Evolutionary conservation across 2,329 filamentous ascomycete genomes (phyloP).

Genomic region (Mycosphaerella arachidis): DNA sequence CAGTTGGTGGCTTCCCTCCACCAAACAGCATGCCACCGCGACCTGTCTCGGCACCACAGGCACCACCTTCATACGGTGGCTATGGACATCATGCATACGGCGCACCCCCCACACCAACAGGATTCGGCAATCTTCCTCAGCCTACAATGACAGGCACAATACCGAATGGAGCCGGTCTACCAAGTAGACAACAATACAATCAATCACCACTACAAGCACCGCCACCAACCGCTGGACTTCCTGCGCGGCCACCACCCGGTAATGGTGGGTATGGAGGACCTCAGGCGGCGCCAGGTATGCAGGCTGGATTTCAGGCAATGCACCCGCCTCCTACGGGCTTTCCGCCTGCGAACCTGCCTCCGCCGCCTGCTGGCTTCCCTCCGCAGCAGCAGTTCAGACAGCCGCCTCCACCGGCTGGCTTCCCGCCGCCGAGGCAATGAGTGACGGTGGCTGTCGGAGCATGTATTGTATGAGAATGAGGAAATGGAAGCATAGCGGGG

Average conservation of each 20-base stretch:
- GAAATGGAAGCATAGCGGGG: slow-evolving; percentile 7
- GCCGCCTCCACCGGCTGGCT: slow-evolving; percentile 49
- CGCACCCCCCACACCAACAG: slow-evolving; percentile 17
- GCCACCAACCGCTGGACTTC: slow-evolving; percentile 55
- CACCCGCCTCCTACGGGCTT: slow-evolving; percentile 25
- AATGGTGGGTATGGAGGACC: slow-evolving; percentile 66
- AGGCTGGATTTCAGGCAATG: slow-evolving; percentile 33
- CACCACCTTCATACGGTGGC: background rate
- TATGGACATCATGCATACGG: slow-evolving; percentile 8
- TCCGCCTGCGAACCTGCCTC: slow-evolving; percentile 41
- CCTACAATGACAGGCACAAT: slow-evolving; percentile 16
- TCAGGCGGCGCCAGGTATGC: slow-evolving; percentile 44
- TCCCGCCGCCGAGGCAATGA: slow-evolving; percentile 31
- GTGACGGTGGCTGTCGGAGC: background rate
- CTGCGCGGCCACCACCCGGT: slow-evolving; percentile 65
- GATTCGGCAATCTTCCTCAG: slow-evolving; percentile 13
- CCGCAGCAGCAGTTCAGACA: slow-evolving; percentile 28
- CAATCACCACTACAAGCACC: slow-evolving; percentile 55
- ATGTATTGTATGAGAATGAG: background rate
- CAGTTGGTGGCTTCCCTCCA: slow-evolving; percentile 36
- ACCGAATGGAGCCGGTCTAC: slow-evolving; percentile 6
- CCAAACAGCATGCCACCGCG: slow-evolving; percentile 30
- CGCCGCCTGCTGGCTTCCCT: slow-evolving; percentile 29
- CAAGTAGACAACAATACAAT: slow-evolving; percentile 24
- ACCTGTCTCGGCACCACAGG: slow-evolving; percentile 16